These are phyloP conservation scores for Melaleuca alternifolia DNA, from an alignment of 345 rosid genomes.

Conservation along the genomic window DNA sequence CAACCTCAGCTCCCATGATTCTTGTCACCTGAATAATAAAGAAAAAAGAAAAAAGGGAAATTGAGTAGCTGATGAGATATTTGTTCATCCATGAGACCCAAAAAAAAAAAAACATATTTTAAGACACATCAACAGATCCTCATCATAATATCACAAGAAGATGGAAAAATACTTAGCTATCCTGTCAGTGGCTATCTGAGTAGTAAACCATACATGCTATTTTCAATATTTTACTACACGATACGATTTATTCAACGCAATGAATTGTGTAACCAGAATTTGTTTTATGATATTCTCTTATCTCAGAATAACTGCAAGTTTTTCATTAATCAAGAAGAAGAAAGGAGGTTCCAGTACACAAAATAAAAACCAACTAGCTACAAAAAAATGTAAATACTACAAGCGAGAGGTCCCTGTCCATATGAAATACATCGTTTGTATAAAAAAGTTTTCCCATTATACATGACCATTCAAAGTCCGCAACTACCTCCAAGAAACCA, in stretches of 20 bases:
- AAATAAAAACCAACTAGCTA: background rate
- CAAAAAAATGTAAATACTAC: background rate
- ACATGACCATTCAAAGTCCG: background rate
- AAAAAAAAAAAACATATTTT: background rate
- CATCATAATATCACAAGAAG: background rate
- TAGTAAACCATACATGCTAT: background rate
- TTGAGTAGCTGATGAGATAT: background rate
- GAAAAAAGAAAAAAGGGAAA: background rate
- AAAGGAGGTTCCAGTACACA: background rate
- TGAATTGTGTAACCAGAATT: background rate
- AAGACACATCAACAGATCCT: background rate
- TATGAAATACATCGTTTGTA: background rate
- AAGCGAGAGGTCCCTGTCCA: background rate
- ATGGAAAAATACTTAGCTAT: background rate
- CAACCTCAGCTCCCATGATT: conserved; percentile 64
- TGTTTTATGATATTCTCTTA: background rate
- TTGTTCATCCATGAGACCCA: background rate
- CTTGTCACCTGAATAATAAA: conserved; percentile 69
- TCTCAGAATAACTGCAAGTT: background rate
- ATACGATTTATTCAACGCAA: background rate
- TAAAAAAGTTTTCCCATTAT: background rate
- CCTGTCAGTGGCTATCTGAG: background rate
- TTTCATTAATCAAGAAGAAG: background rate
- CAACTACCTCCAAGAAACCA: background rate
- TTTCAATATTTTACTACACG: background rate